Evolutionary conservation across 441 rosid genomes (phyloP).

Genomic region (Oxalis stricta): DNA sequence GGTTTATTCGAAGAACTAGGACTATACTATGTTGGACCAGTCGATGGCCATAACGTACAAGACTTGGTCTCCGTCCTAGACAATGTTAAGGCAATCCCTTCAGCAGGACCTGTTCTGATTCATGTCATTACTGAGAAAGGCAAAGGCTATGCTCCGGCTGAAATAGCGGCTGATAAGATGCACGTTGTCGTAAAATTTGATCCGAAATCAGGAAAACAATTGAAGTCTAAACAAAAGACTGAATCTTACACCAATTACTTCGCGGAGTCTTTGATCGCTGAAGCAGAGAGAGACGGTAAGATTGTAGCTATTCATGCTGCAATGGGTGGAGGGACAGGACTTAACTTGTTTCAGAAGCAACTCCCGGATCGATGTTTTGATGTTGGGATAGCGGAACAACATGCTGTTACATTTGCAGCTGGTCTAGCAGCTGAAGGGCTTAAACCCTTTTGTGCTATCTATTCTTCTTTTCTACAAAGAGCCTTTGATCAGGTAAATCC

Average conservation of each 20-base stretch:
- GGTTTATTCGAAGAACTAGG: conserved; percentile 40
- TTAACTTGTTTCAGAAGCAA: conserved; percentile 26
- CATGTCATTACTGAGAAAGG: conserved; percentile 45
- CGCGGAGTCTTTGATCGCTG: conserved; percentile 33
- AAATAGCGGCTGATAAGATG: conserved; percentile 32
- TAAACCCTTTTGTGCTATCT: conserved; percentile 40
- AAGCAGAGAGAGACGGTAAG: conserved; percentile 25
- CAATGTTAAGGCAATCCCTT: conserved; percentile 18
- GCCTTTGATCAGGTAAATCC: conserved; percentile 35
- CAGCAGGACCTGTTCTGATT: conserved; percentile 30
- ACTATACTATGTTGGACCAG: conserved; percentile 31
- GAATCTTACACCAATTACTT: conserved; percentile 24
- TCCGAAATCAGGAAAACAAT: conserved; percentile 29
- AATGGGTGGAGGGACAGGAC: conserved; percentile 47
- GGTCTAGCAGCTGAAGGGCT: conserved; percentile 37
- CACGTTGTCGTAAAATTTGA: conserved; percentile 42
- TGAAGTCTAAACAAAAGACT: conserved; percentile 18
- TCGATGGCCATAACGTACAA: conserved; percentile 32
- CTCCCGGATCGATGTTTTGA: conserved; percentile 33
- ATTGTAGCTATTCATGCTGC: conserved; percentile 46
- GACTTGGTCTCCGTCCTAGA: conserved; percentile 22
- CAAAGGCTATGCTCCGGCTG: conserved; percentile 37
- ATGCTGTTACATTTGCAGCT: conserved; percentile 44
- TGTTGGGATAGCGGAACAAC: conserved; percentile 44
- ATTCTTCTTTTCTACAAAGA: conserved; percentile 37